Percentiles rank a stretch among this genome's conserved stretches.
These are phyloP conservation scores for Eucalyptus curtisii DNA, from an alignment of 345 rosid genomes.

Conservation along the genomic window DNA sequence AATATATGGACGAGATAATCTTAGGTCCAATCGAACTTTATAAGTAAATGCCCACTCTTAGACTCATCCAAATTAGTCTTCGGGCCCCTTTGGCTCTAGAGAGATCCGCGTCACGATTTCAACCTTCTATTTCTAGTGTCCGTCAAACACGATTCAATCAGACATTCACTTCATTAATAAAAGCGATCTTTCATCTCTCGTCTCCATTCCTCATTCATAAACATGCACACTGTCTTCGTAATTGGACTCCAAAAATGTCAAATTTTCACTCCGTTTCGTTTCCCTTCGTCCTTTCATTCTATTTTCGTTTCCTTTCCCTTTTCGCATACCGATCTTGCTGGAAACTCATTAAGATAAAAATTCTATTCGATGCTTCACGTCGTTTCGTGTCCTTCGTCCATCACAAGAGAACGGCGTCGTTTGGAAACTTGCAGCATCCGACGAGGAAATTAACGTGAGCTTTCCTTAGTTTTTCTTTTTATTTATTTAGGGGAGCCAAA, in stretches of 20 bases:
- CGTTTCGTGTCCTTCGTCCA: neutral
- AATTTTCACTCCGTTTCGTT: rapidly evolving
- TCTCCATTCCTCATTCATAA: neutral
- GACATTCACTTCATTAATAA: neutral
- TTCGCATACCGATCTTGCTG: neutral
- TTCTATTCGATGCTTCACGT: neutral
- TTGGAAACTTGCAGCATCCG: neutral
- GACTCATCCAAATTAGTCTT: neutral
- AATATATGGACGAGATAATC: neutral
- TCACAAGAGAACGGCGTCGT: neutral
- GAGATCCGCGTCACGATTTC: neutral
- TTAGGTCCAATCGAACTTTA: neutral
- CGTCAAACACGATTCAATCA: neutral
- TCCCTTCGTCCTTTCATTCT: neutral
- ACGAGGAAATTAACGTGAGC: neutral
- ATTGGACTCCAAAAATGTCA: neutral
- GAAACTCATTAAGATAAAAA: neutral
- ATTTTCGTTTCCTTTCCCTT: neutral
- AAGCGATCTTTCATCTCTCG: neutral
- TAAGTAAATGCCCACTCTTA: neutral
- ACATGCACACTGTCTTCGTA: neutral
- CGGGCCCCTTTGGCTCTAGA: neutral
- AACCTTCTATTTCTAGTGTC: neutral
- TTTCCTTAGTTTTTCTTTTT: neutral
- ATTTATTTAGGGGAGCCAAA: neutral